Percentiles rank a stretch among this genome's conserved stretches.
Conservation (phyloP, 768 basidiomycete genomes). For the Boletus reticuloceps region DNA sequence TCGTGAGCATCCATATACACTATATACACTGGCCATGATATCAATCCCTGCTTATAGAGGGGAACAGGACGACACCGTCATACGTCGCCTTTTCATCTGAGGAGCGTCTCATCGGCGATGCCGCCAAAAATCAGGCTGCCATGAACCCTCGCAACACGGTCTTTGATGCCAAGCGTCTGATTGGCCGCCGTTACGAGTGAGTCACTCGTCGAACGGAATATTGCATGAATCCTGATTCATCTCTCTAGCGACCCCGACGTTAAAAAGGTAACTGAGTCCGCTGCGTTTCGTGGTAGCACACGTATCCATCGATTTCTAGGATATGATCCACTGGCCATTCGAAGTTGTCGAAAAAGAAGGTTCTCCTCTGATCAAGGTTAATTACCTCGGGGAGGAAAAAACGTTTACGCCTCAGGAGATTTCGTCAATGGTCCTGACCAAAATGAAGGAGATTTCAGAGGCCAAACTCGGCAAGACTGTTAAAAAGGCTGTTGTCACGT, state of each 20-base stretch:
- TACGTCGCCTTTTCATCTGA: constrained; percentile 98
- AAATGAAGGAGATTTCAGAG: constrained; percentile 99
- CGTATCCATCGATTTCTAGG: constrained; percentile 44
- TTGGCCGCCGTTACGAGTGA: constrained; percentile 94
- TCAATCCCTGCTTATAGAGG: constrained; percentile 53
- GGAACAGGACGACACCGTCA: constrained; percentile 98
- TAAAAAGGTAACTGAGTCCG: constrained; percentile 56
- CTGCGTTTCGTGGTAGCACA: background rate
- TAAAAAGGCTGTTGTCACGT: constrained; percentile 99
- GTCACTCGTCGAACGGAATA: constrained; percentile 24
- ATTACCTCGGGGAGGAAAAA: constrained; percentile 93
- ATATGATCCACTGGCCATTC: constrained; percentile 98
- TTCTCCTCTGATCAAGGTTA: constrained; percentile 93
- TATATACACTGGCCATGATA: background rate
- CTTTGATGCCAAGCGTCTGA: constrained; percentile 99
- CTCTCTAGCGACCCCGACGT: constrained; percentile 82
- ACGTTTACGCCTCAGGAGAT: constrained; percentile 98
- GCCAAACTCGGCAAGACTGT: constrained; percentile 98
- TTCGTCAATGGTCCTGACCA: constrained; percentile 98
- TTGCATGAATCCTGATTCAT: background rate
- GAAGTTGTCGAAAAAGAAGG: constrained; percentile 95
- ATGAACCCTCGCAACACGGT: constrained; percentile 99
- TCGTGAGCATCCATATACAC: constrained; percentile 51
- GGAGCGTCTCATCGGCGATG: constrained; percentile 98
- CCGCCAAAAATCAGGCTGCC: constrained; percentile 97